phyloP scores from a whole-genome alignment of 2,329 filamentous ascomycete species.

The Penicillium aurantiogriseum region DNA sequence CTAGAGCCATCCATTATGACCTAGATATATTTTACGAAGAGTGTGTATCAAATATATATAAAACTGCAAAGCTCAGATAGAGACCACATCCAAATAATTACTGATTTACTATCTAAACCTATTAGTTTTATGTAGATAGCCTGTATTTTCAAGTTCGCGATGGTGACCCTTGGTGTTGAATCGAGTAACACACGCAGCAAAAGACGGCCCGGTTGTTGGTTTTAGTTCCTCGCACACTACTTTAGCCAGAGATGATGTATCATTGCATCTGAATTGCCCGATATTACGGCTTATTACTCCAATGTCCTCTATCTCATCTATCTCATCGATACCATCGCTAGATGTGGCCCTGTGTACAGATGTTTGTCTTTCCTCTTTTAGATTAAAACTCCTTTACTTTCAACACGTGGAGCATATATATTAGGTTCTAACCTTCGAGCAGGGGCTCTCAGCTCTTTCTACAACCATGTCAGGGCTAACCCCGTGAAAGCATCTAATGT shows the following conservation, averaged over 20 bases:
- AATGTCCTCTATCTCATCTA: background rate
- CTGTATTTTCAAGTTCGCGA: background rate
- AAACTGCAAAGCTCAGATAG: background rate
- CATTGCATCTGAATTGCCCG: background rate
- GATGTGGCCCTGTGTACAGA: background rate
- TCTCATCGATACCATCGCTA: background rate
- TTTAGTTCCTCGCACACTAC: background rate
- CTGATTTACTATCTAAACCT: too few relatives aligned
- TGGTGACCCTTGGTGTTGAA: background rate
- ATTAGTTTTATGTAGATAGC: background rate
- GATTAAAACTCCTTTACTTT: background rate
- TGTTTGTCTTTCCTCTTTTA: background rate
- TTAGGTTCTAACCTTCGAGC: background rate
- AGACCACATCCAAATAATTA: background rate
- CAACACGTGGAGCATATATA: too few relatives aligned
- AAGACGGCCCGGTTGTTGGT: background rate
- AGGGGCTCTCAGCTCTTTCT: background rate
- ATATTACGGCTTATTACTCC: background rate
- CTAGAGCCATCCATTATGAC: background rate
- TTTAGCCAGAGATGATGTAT: background rate
- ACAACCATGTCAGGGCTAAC: background rate
- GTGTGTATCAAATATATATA: background rate
- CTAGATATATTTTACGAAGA: background rate
- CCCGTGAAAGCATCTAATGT: background rate
- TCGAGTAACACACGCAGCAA: background rate